phyloP scores from a whole-genome alignment of 2,329 filamentous ascomycete species.

The Fusarium sp. region DNA sequence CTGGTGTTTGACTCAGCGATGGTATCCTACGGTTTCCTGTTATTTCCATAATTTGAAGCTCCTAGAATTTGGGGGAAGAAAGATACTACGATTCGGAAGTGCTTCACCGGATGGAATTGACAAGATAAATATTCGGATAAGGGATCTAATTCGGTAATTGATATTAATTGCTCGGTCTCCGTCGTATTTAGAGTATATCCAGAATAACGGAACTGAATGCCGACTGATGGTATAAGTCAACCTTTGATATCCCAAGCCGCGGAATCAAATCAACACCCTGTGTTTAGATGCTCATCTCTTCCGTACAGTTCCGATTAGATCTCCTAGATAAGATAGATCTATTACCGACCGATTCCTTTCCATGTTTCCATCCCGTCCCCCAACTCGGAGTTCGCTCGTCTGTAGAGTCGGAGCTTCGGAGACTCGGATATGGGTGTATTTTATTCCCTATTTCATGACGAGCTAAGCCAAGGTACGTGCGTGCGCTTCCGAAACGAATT shows the following conservation, averaged over 20 bases:
- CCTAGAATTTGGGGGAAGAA: background rate
- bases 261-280: background rate
- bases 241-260: slow-evolving; percentile 3
- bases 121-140: background rate
- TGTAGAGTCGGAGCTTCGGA: slow-evolving; percentile 46
- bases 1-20: slow-evolving; percentile 13
- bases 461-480: slow-evolving; percentile 22
- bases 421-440: slow-evolving; percentile 31
- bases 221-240: slow-evolving; percentile 5
- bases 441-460: background rate
- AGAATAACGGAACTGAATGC: background rate
- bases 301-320: slow-evolving; percentile 27
- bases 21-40: slow-evolving; percentile 12
- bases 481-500: slow-evolving; percentile 7
- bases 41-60: background rate
- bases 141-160: slow-evolving; percentile 10
- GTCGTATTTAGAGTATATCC: too few species aligned
- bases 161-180: background rate
- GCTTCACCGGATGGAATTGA: slow-evolving; percentile 25
- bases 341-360: slow-evolving; percentile 30
- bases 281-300: background rate
- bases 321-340: slow-evolving; percentile 1
- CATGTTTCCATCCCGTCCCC: slow-evolving; percentile 30
- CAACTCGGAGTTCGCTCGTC: slow-evolving; percentile 24
- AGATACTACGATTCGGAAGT: slow-evolving; percentile 23